These are phyloP conservation scores for Boletus vermiculosoides DNA, from an alignment of 768 basidiomycete species.

Conservation along the genomic window DNA sequence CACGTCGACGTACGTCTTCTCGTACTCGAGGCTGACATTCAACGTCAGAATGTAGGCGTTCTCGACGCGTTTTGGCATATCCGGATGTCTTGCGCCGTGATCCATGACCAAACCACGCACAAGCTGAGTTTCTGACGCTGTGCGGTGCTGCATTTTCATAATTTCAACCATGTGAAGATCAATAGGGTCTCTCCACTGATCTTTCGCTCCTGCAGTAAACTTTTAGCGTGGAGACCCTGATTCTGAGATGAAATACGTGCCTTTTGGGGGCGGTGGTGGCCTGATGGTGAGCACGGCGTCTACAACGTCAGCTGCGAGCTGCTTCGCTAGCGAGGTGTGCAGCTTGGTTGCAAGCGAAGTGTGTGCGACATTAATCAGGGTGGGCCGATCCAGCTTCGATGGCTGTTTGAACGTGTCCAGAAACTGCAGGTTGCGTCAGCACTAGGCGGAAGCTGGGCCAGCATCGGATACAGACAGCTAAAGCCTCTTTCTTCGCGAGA, in stretches of 20 bases:
- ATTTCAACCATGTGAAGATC: slow-evolving; percentile 99
- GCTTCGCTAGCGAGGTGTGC: slow-evolving; percentile 73
- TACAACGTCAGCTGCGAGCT: slow-evolving; percentile 89
- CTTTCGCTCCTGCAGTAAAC: slow-evolving; percentile 47
- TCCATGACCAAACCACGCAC: slow-evolving; percentile 95
- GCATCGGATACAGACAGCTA: slow-evolving; percentile 57
- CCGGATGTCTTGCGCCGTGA: slow-evolving; percentile 96
- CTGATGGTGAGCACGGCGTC: slow-evolving; percentile 92
- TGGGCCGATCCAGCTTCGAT: slow-evolving; percentile 79
- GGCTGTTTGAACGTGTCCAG: slow-evolving; percentile 86
- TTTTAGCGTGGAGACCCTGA: slow-evolving; percentile 31
- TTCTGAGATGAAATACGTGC: slow-evolving; percentile 37
- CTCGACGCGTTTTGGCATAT: slow-evolving; percentile 98
- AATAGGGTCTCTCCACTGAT: slow-evolving; percentile 83
- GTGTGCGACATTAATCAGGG: slow-evolving; percentile 88
- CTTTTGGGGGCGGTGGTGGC: slow-evolving; percentile 59
- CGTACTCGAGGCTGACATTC: slow-evolving; percentile 98
- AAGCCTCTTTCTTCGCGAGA: slow-evolving; percentile 94
- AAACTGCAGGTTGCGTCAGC: slow-evolving; percentile 57
- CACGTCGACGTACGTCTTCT: slow-evolving; percentile 85
- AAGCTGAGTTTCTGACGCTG: slow-evolving; percentile 94
- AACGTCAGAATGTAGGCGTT: slow-evolving; percentile 94
- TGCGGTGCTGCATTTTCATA: slow-evolving; percentile 99
- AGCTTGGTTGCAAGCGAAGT: slow-evolving; percentile 97
- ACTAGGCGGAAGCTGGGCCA: slow-evolving; percentile 9